Evolutionary conservation across 192 early-diverging fungal genomes (phyloP).

Genomic region (Spizellomyces punctatus): DNA sequence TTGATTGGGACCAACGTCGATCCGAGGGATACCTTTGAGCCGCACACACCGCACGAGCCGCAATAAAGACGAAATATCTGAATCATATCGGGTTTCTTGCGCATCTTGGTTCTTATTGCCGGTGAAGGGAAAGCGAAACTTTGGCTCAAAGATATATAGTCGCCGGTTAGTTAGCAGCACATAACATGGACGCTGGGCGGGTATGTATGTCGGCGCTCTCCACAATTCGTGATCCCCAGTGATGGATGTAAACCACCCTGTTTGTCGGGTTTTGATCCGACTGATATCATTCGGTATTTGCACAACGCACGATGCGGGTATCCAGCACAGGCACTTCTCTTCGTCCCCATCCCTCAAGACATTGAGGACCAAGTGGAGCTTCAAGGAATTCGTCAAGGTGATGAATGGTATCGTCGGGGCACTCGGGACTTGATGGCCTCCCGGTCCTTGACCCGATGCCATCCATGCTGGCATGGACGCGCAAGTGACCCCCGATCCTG

Average conservation of each 20-base stretch:
- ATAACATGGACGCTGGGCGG: slow-evolving; percentile 42
- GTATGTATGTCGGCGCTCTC: slow-evolving; percentile 9
- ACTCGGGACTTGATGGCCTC: slow-evolving; percentile 24
- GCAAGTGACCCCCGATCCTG: slow-evolving; percentile 12
- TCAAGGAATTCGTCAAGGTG: slow-evolving; percentile 49
- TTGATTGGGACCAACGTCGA: slow-evolving; percentile 56
- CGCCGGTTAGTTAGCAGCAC: slow-evolving; percentile 45
- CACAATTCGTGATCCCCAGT: neutral
- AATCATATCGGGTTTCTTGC: slow-evolving; percentile 39
- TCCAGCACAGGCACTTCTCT: slow-evolving; percentile 50
- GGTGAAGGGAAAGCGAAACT: slow-evolving; percentile 44
- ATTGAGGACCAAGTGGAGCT: slow-evolving; percentile 49
- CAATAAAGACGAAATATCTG: slow-evolving; percentile 37
- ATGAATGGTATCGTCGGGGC: slow-evolving; percentile 53
- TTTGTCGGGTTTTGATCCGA: neutral
- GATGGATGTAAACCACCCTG: slow-evolving; percentile 6
- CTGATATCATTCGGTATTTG: slow-evolving; percentile 22
- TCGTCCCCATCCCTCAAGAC: slow-evolving; percentile 38
- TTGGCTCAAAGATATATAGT: slow-evolving; percentile 49
- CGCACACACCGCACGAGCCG: slow-evolving; percentile 36
- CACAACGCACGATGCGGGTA: slow-evolving; percentile 39
- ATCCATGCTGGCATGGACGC: slow-evolving; percentile 31
- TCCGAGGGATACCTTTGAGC: slow-evolving; percentile 33
- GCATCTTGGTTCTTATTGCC: slow-evolving; percentile 8
- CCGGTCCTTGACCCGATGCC: neutral